Percentiles rank a stretch among this genome's conserved stretches.
Evolutionary conservation across 495 filamentous ascomycete genomes (phyloP).

Genomic region (Tuber indicum): DNA sequence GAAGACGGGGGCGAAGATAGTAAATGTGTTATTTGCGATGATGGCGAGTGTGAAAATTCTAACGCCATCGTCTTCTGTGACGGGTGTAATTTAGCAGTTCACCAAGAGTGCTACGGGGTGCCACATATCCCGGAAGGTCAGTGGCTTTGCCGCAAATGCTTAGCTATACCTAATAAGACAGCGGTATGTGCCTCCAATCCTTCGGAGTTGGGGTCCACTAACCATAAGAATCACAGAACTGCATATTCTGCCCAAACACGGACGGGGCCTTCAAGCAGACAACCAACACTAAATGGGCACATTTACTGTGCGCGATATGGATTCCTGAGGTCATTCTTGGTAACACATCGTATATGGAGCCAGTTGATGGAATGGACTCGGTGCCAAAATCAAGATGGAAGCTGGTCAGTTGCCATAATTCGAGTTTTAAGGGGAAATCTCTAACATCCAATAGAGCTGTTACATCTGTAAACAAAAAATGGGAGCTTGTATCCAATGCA

Average conservation of each 20-base stretch:
- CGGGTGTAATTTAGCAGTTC: conserved; percentile 93
- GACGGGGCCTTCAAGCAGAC: conserved; percentile 99
- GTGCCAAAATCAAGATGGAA: conserved; percentile 92
- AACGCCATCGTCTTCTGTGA: conserved; percentile 99
- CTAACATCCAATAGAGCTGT: conserved; percentile 52
- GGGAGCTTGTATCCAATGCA: conserved; percentile 97
- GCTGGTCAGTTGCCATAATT: conserved; percentile 45
- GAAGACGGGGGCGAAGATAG: conserved; percentile 92
- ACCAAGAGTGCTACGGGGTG: conserved; percentile 98
- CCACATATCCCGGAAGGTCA: conserved; percentile 98
- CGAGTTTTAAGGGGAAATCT: background rate
- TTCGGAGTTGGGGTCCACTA: background rate
- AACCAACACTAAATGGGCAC: conserved; percentile 88
- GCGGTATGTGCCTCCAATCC: conserved; percentile 53
- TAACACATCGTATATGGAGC: conserved; percentile 97
- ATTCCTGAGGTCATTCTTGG: conserved; percentile 93
- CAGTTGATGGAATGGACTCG: conserved; percentile 94
- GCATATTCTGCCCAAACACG: conserved; percentile 96
- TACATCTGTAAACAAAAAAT: conserved; percentile 97
- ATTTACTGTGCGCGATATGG: conserved; percentile 95
- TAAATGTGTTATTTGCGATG: conserved; percentile 96
- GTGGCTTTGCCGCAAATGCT: conserved; percentile 96
- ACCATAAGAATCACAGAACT: conserved; percentile 52
- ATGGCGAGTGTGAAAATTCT: conserved; percentile 98
- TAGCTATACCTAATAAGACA: conserved; percentile 82